These are phyloP conservation scores for Mrakia hoshinonis DNA, from an alignment of 768 basidiomycete genomes.

Conservation along the genomic window DNA sequence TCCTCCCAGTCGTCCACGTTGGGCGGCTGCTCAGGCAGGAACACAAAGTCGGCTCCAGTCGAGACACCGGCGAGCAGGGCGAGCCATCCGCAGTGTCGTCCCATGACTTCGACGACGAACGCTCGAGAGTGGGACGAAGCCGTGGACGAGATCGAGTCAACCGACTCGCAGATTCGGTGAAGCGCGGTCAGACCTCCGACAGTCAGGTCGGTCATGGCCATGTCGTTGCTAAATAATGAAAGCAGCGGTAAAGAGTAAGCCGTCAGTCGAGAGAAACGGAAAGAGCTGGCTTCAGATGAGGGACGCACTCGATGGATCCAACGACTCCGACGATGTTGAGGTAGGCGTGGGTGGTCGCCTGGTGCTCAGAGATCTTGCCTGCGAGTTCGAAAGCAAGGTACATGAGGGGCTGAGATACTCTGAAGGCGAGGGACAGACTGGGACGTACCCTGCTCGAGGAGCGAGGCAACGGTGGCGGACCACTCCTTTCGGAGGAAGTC, in stretches of 20 bases:
- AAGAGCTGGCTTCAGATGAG: neutral
- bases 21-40: constrained; percentile 92
- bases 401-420: neutral
- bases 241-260: neutral
- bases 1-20: constrained; percentile 73
- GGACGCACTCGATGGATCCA: constrained; percentile 72
- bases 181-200: constrained; percentile 94
- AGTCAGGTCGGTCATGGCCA: constrained; percentile 94
- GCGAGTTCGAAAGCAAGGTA: neutral
- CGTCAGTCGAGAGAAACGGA: neutral
- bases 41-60: constrained; percentile 87
- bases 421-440: neutral
- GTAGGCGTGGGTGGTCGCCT: constrained; percentile 63
- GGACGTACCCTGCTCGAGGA: constrained; percentile 55
- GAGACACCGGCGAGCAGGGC: constrained; percentile 83
- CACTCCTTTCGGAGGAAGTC: constrained; percentile 90
- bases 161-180: constrained; percentile 92
- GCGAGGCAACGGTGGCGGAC: constrained; percentile 68
- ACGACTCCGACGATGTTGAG: constrained; percentile 97
- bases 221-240: constrained; percentile 58
- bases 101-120: constrained; percentile 98
- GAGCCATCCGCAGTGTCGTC: constrained; percentile 98
- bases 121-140: constrained; percentile 92
- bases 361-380: constrained; percentile 68
- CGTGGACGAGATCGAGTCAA: constrained; percentile 97